phyloP scores from a whole-genome alignment of 257 asterid genomes.

The Nicotiana paniculata region DNA sequence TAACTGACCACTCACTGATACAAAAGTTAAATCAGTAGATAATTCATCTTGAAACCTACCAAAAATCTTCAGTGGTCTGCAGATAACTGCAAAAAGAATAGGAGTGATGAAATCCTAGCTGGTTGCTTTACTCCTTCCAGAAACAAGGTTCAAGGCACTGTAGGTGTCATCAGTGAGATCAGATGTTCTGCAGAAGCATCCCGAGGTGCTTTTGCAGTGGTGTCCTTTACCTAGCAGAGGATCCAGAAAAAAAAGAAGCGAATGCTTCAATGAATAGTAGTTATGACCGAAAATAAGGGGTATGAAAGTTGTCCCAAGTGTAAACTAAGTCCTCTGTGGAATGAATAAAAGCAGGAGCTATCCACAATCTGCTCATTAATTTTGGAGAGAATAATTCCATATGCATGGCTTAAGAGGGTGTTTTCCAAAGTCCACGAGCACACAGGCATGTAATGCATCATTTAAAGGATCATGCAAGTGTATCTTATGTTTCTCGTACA shows the following conservation, averaged over 20 bases:
- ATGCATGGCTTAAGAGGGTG: neutral
- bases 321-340: neutral
- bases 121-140: slow-evolving; percentile 26
- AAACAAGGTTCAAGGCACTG: slow-evolving; percentile 31
- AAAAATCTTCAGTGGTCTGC: neutral
- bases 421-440: neutral
- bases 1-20: neutral
- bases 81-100: neutral
- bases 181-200: slow-evolving; percentile 37
- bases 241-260: neutral
- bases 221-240: slow-evolving; percentile 43
- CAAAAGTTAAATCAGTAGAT: neutral
- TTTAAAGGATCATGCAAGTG: neutral
- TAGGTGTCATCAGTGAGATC: slow-evolving; percentile 33
- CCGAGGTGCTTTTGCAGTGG: slow-evolving; percentile 37
- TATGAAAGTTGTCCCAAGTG: slow-evolving; percentile 1
- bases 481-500: neutral
- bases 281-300: neutral
- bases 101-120: slow-evolving; percentile 10
- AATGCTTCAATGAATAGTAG: neutral
- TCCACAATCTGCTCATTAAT: neutral
- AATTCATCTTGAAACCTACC: neutral
- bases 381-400: neutral
- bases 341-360: slow-evolving; percentile 5
- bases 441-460: neutral